Evolutionary conservation across 192 early-diverging fungal genomes (phyloP), one percentile per base, ranked within the genome.

Genomic region (Linnemannia elongata): DNA sequence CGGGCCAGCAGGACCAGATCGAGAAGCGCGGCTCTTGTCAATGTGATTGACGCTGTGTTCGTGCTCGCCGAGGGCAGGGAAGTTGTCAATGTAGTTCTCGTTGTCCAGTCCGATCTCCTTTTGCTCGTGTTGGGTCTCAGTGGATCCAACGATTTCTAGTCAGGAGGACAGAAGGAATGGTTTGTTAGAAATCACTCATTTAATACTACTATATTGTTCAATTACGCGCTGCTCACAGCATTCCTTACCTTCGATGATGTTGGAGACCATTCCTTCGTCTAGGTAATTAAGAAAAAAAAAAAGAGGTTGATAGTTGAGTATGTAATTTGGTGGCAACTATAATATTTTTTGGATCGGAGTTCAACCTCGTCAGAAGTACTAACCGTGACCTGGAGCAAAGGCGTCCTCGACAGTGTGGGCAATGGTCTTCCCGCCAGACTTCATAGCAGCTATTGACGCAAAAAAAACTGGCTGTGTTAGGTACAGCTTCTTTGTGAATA

Each of bases 261-360:
- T 41, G 39, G 47, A 72, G 17, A 54, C 77, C 42, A 79, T 55
- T 41, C 69, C 77, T 57, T 79, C 77, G n/a, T 70, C 77, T 79
- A 54, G 1, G 17, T 24, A 18, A 7, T 38, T 13, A 45, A 22
- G 66, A n/a, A n/a, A n/a, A n/a, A n/a, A n/a, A n/a, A n/a, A n/a
- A n/a, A n/a, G n/a, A n/a, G 4, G 0, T 39, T 0, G 30, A 33
- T 66, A 12, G 30, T 9, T 33, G 9, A 33, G 60, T 33, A 30
- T 0, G 27, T 15, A 30, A 8, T 57, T 57, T 57, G 22, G 22
- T 57, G 55, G 22, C 15, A 27, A 18, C 30, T 0, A 33, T 10
- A 12, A 12, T 13, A 45, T 45, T 13, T 13, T n/a, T 27, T 27
- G 9, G 6, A 60, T 18, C n/a, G 27, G 57, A 1, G 44, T 8